Evolutionary conservation across 2,329 filamentous ascomycete genomes (phyloP).

Genomic region (Westerdykella sp.): DNA sequence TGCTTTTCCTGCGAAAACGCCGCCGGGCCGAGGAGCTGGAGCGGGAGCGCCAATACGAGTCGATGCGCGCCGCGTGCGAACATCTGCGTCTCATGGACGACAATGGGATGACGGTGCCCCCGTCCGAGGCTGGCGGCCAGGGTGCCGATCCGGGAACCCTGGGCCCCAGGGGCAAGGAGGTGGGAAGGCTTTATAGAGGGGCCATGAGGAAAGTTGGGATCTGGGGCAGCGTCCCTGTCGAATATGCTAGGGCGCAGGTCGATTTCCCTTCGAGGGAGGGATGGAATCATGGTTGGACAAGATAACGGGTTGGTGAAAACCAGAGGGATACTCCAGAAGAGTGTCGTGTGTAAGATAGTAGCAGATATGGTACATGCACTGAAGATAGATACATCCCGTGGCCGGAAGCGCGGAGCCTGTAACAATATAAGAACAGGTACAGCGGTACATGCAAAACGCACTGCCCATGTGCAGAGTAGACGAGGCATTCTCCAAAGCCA

Average conservation of each 20-base stretch:
- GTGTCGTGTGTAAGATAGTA: no score
- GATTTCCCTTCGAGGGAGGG: conserved; percentile 70
- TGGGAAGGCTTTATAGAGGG: conserved; percentile 73
- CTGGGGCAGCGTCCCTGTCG: conserved; percentile 80
- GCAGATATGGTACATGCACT: no score
- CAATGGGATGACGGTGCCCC: conserved; percentile 37
- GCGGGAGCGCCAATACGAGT: conserved; percentile 71
- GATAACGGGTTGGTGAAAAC: conserved; percentile 29
- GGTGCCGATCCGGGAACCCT: conserved; percentile 36
- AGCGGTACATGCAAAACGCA: no score
- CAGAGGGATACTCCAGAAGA: no score
- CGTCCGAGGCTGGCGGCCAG: conserved; percentile 50
- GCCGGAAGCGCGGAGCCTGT: no score
- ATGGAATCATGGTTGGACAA: conserved; percentile 95
- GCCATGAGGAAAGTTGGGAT: conserved; percentile 89
- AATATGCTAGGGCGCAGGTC: conserved; percentile 80
- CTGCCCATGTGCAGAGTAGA: neutral
- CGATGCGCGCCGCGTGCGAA: conserved; percentile 81
- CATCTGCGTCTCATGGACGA: conserved; percentile 57
- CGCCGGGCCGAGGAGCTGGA: conserved; percentile 60
- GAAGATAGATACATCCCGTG: no score
- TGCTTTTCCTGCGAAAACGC: conserved; percentile 67
- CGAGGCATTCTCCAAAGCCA: neutral
- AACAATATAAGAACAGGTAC: no score
- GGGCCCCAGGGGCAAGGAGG: conserved; percentile 41